A percentile compares a stretch with the other conserved stretches of the same genome.
These are phyloP conservation scores for Cicer judaicum DNA, from an alignment of 306 rosid genomes.

Conservation along the genomic window DNA sequence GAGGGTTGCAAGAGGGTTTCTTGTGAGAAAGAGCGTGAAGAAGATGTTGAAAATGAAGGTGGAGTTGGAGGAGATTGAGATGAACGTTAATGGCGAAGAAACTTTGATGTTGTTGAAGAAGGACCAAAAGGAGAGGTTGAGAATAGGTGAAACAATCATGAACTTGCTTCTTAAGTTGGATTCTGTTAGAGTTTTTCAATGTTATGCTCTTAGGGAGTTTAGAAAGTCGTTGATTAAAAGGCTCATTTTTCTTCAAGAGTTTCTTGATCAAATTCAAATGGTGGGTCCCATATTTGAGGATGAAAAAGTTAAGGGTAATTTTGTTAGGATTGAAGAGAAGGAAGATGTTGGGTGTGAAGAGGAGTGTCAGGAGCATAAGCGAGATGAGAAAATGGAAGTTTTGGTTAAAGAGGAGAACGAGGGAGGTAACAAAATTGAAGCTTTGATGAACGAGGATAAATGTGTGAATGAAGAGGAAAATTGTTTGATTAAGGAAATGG, in stretches of 20 bases:
- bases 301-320: neutral
- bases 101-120: constrained; percentile 46
- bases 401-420: neutral
- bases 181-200: constrained; percentile 57
- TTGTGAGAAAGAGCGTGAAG: constrained; percentile 66
- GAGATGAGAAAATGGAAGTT: too few species aligned
- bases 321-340: neutral
- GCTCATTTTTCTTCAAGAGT: constrained; percentile 71
- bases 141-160: constrained; percentile 65
- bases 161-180: constrained; percentile 69
- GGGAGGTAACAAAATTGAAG: neutral
- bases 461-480: neutral
- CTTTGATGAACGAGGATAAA: neutral
- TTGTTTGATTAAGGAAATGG: neutral
- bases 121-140: constrained; percentile 62
- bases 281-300: neutral
- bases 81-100: constrained; percentile 32
- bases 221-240: constrained; percentile 63
- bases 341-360: neutral
- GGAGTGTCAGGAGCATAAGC: neutral
- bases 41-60: constrained; percentile 52
- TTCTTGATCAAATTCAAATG: constrained; percentile 52
- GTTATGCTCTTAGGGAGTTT: constrained; percentile 60
- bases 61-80: constrained; percentile 58
- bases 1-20: constrained; percentile 61